Evolutionary conservation across 805 yeast species (phyloP), one percentile per base, ranked within the genome.

Genomic region (Cyberlindnera mrakii): DNA sequence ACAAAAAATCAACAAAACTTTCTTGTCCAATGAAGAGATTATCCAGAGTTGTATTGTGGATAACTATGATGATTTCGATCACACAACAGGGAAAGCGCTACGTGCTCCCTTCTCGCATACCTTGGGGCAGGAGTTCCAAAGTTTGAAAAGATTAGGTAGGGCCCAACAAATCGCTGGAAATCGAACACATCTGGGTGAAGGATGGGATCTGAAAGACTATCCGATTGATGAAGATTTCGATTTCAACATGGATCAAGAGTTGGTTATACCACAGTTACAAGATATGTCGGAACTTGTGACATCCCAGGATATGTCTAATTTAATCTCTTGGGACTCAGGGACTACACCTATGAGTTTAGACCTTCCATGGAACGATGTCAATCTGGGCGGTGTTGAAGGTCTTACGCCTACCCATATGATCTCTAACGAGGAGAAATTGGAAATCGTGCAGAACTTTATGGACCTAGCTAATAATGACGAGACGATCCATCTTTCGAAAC

Each of bases 1-100:
- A 49, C 65, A 64, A 35, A 71, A 68, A 45, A 64, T 61, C 40
- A 57, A 54, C 48, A 59, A 66, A 32, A 59, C 68, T 35, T 80
- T 78, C 51, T 65, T 74, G 10, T 77, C 84, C 16, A 77, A 77
- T 35, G 80, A 73, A 41, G 85, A 80, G 51, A 70, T 80, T 36
- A 76, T 80, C 3, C 77, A 78, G 20, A 74, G 82, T 53, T 77
- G 84, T 47, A 68, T 77, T 11, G 75, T 73, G 54, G 80, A 77
- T 43, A 49, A 54, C 38, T 58, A 50, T 43, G 52, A 48, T 18
- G 59, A 54, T 29, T 50, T 49, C 23, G 47, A 51, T 16, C 56
- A 51, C 35, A 30, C 44, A 2, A 46, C 46, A 19, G 58, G 52
- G 1, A 38, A 43, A 25, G 48, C 47, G 4, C 37, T 47, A 33